A percentile compares a stretch with the other conserved stretches of the same genome.
Conservation (phyloP, 108 stramenopile species). For the Tribonema minus region DNA sequence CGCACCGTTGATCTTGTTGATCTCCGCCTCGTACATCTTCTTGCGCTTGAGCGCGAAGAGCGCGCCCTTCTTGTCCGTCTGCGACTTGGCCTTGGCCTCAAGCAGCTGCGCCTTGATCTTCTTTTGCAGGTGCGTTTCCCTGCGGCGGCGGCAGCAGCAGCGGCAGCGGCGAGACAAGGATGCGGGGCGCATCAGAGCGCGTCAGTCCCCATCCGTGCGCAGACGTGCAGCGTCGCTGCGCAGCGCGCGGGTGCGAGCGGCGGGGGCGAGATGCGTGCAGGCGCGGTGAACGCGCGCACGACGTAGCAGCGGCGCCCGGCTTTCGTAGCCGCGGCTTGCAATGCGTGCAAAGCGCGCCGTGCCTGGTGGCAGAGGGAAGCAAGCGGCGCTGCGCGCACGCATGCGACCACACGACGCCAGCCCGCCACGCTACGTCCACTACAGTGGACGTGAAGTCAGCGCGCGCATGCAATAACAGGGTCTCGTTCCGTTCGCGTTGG, state of each 20-base stretch:
- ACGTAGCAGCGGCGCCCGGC: neutral
- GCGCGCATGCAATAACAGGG: too few species aligned
- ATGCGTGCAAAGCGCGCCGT: too few species aligned
- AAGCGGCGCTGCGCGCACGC: too few species aligned
- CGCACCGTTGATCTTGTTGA: constrained; percentile 91
- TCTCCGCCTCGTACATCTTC: constrained; percentile 90
- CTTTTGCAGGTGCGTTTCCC: constrained; percentile 69
- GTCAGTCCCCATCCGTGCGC: neutral
- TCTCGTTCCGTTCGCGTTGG: too few species aligned
- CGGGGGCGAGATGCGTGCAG: neutral
- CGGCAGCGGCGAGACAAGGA: too few species aligned
- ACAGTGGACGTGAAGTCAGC: too few species aligned
- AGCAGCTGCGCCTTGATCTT: constrained; percentile 72
- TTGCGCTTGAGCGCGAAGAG: constrained; percentile 91
- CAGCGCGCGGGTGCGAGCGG: neutral
- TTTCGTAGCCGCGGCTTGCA: too few species aligned
- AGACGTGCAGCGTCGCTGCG: neutral
- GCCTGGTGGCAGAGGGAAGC: too few species aligned
- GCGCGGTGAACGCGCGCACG: neutral
- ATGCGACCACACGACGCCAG: too few species aligned
- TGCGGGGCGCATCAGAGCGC: neutral
- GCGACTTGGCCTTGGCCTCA: constrained; percentile 90
- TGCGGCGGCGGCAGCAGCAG: too few species aligned
- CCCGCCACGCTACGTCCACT: too few species aligned
- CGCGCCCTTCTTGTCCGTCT: constrained; percentile 90